Evolutionary conservation across 148 eudicot genomes (phyloP), one percentile per base, ranked within the genome.

Genomic region (Fallopia convolvulus): DNA sequence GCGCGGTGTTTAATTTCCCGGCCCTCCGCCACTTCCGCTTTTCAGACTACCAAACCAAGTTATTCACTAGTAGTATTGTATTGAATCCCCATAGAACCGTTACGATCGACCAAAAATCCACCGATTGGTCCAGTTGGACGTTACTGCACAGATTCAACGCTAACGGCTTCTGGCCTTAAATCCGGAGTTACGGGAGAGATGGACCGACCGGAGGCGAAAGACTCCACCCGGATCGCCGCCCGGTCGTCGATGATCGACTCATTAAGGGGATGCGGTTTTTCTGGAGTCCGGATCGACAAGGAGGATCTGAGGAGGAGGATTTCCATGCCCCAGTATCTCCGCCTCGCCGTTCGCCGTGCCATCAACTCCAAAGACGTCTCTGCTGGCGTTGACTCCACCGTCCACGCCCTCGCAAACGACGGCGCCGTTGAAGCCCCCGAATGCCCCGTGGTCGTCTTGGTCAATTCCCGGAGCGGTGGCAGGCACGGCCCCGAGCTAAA

Each of bases 401-500:
- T 63, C 39, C 70, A 63, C 17, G 70, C 70, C 15, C 17, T 63
- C 39, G 86, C 77, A 5, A 87, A 73, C 13, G 88, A 82, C 13
- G 84, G 48, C 6, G n/a, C 39, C 7, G 77, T 58, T 0, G 74
- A 83, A 30, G 56, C 88, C 5, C 79, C 88, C 0, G 91, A 88
- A 49, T 33, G 82, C 23, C 98, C 99, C 5, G 6, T 93, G 60
- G 85, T 93, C 3, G 95, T 96, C 3, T 96, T 93, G 71, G 85
- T 96, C 30, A 91, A 96, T 81, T 87, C 99, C 0, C 80, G 80
- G 55, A 96, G 99, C 68, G 99, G 99, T 40, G 99, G 99, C 2
- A 81, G 98, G 75, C 75, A 72, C 20, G 75, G 75, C 53, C 75
- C 52, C 50, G 75, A 72, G 15, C 75, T 72, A 26, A 72, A 42